Evolutionary conservation across 1,139 yeast genomes (phyloP).

Genomic region (Ogataea hybrid): DNA sequence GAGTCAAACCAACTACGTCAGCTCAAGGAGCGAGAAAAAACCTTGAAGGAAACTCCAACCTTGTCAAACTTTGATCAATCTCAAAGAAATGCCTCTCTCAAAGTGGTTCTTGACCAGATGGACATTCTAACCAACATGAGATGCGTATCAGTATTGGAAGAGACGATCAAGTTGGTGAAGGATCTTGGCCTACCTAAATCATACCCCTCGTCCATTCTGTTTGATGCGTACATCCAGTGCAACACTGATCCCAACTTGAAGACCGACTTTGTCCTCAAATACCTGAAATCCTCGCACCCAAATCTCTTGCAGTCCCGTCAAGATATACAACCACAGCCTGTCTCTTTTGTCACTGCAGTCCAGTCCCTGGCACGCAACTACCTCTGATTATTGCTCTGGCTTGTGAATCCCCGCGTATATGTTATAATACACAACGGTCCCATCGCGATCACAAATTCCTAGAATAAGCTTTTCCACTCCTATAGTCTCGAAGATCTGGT

Average conservation of each 20-base stretch:
- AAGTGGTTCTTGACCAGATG: slow-evolving; percentile 41
- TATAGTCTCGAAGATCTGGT: slow-evolving; percentile 26
- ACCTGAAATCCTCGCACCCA: slow-evolving; percentile 34
- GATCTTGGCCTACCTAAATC: slow-evolving; percentile 9
- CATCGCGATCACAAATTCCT: slow-evolving; percentile 61
- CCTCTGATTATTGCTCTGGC: slow-evolving; percentile 39
- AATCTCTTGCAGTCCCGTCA: slow-evolving; percentile 19
- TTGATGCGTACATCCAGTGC: slow-evolving; percentile 42
- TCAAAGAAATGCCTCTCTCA: slow-evolving; percentile 44
- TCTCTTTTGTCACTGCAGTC: background rate
- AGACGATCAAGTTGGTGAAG: slow-evolving; percentile 14
- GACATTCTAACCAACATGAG: slow-evolving; percentile 52
- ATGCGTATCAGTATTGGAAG: slow-evolving; percentile 40
- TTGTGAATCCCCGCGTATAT: slow-evolving; percentile 59
- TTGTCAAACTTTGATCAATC: slow-evolving; percentile 51
- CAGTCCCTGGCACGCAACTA: slow-evolving; percentile 2
- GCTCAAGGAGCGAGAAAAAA: slow-evolving; percentile 29
- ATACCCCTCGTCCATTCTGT: slow-evolving; percentile 33
- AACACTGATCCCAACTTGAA: slow-evolving; percentile 39
- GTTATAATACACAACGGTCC: slow-evolving; percentile 66
- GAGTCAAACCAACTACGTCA: slow-evolving; percentile 24
- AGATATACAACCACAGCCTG: background rate
- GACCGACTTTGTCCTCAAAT: slow-evolving; percentile 41
- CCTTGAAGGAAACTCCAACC: slow-evolving; percentile 39
- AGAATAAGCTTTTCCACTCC: slow-evolving; percentile 42